phyloP scores from a whole-genome alignment of 2,329 filamentous ascomycete species.

The Fusarium brevicatenulatum region DNA sequence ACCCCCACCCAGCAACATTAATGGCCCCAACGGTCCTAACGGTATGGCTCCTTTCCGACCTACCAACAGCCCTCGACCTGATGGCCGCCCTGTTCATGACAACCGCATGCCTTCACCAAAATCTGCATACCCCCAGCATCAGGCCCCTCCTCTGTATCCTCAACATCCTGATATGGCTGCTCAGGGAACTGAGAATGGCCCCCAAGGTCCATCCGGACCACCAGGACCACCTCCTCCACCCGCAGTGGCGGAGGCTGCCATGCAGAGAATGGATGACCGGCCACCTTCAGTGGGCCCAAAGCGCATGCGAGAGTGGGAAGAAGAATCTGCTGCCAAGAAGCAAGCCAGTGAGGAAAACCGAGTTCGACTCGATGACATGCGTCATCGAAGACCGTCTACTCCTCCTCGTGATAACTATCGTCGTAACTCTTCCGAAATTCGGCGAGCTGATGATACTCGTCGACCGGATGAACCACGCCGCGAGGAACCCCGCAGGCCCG shows the following conservation, averaged over 20 bases:
- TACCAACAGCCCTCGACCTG: constrained; percentile 81
- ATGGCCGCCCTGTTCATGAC: constrained; percentile 84
- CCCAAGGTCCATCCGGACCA: constrained; percentile 45
- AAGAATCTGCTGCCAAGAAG: constrained; percentile 83
- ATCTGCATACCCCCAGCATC: constrained; percentile 83
- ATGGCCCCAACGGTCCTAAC: constrained; percentile 53
- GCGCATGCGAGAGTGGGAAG: constrained; percentile 92
- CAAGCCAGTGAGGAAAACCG: constrained; percentile 88
- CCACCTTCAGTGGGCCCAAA: constrained; percentile 84
- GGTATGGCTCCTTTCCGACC: constrained; percentile 76
- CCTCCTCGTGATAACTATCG: constrained; percentile 76
- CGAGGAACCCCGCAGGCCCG: constrained; percentile 65
- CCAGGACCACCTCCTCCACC: constrained; percentile 57
- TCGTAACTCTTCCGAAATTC: constrained; percentile 79
- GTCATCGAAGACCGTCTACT: constrained; percentile 80
- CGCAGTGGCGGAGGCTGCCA: constrained; percentile 71
- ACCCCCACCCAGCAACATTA: constrained; percentile 52
- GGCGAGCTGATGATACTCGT: constrained; percentile 72
- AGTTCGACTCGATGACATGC: constrained; percentile 85
- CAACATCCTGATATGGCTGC: constrained; percentile 73
- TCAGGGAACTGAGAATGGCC: constrained; percentile 67
- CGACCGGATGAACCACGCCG: constrained; percentile 71
- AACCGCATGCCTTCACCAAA: constrained; percentile 92
- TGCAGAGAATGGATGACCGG: constrained; percentile 72
- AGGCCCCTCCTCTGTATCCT: constrained; percentile 67